A percentile compares a stretch with the other conserved stretches of the same genome.
Conservation (phyloP, 2,329 filamentous ascomycete genomes). For the Fusarium annulatum region DNA sequence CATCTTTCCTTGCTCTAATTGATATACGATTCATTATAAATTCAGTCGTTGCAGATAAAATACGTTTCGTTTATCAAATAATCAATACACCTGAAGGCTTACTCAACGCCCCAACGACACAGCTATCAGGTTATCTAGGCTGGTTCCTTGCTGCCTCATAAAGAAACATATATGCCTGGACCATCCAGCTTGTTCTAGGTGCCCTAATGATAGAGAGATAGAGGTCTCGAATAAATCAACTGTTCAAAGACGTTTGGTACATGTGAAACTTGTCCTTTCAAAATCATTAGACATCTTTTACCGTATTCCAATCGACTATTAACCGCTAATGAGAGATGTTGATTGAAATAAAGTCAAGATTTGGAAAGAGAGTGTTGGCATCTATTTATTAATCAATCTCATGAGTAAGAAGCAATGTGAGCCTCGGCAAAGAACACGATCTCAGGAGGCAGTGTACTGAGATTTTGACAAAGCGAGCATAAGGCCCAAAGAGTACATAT, state of each 20-base stretch:
- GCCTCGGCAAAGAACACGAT: background rate
- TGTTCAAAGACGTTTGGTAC: background rate
- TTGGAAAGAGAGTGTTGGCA: background rate
- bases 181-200: background rate
- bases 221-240: background rate
- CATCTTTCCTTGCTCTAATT: rapidly evolving
- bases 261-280: background rate
- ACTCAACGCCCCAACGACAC: rapidly evolving
- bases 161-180: background rate
- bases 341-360: background rate
- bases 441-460: background rate
- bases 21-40: background rate
- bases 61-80: background rate
- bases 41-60: background rate
- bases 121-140: background rate
- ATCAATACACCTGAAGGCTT: background rate
- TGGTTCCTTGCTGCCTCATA: background rate
- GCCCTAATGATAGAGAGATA: background rate
- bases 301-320: background rate
- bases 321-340: background rate
- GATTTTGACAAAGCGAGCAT: background rate
- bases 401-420: background rate
- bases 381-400: no score
- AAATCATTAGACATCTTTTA: background rate
- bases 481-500: background rate